A percentile compares a stretch with the other conserved stretches of the same genome.
These are phyloP conservation scores for Citrus medica DNA, from an alignment of 345 rosid species.

Conservation along the genomic window DNA sequence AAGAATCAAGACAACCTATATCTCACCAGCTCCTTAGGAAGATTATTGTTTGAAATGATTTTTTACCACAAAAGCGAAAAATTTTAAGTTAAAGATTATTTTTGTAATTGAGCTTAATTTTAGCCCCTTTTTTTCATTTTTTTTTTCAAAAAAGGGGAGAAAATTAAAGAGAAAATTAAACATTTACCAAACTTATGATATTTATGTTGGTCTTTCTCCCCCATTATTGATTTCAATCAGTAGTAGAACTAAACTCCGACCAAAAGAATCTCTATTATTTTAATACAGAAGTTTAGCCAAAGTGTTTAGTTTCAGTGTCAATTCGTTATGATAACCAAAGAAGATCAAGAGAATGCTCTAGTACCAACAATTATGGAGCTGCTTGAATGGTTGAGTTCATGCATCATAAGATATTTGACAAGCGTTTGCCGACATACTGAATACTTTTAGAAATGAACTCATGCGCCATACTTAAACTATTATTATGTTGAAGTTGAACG, in stretches of 20 bases:
- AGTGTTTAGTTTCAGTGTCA: slow-evolving; percentile 7
- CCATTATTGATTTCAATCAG: slow-evolving; percentile 11
- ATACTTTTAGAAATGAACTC: slow-evolving; percentile 12
- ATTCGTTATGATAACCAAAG: slow-evolving; percentile 9
- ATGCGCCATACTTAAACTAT: background rate
- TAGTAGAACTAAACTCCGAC: slow-evolving; percentile 35
- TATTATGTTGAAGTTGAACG: background rate
- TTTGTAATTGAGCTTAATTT: too few species aligned
- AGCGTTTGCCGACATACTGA: slow-evolving; percentile 32
- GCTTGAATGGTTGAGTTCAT: slow-evolving; percentile 15
- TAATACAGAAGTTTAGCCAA: background rate
- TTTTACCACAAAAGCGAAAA: too few species aligned
- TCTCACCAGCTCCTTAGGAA: too few species aligned
- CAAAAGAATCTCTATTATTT: slow-evolving; percentile 33
- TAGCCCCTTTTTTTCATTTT: too few species aligned
- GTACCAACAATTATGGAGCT: slow-evolving; percentile 11
- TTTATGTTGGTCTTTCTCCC: slow-evolving; percentile 11
- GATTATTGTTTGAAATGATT: too few species aligned
- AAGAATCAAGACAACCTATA: too few species aligned
- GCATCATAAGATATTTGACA: slow-evolving; percentile 30
- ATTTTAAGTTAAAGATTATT: too few species aligned
- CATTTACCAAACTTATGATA: slow-evolving; percentile 22
- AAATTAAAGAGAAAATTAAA: background rate
- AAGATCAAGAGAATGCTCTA: slow-evolving; percentile 20
- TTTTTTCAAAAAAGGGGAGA: too few species aligned